Evolutionary conservation across 352 stramenopile species (phyloP).

Genomic region (Achlya hypogyna): DNA sequence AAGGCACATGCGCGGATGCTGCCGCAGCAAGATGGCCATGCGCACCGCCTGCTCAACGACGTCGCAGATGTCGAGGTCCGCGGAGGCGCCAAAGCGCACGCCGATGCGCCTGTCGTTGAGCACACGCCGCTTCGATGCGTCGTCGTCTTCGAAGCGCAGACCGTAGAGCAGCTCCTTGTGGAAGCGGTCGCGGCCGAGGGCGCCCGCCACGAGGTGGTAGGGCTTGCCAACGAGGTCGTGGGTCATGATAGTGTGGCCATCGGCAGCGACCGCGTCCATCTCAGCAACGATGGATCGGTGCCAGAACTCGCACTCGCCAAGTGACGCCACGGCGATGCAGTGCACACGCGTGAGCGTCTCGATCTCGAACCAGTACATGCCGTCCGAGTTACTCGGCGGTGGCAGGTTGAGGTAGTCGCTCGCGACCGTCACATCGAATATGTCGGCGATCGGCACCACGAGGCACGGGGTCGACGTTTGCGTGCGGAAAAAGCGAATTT

Average conservation of each 20-base stretch:
- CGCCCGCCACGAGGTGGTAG: background rate
- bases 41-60: slow-evolving; percentile 9
- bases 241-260: background rate
- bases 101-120: slow-evolving; percentile 33
- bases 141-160: background rate
- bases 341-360: slow-evolving; percentile 35
- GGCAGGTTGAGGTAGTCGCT: background rate
- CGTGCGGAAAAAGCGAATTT: slow-evolving; percentile 41
- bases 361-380: slow-evolving; percentile 43
- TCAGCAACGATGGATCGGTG: slow-evolving; percentile 20
- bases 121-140: slow-evolving; percentile 25
- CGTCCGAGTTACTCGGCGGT: background rate
- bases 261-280: slow-evolving; percentile 7
- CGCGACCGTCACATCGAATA: slow-evolving; percentile 22
- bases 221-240: background rate
- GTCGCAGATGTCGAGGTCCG: background rate
- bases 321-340: slow-evolving; percentile 36
- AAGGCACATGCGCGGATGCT: slow-evolving; percentile 19
- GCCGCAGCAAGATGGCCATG: slow-evolving; percentile 2
- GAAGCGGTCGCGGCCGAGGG: background rate
- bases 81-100: background rate
- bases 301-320: slow-evolving; percentile 32
- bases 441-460: slow-evolving; percentile 26
- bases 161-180: background rate
- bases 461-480: slow-evolving; percentile 30